Evolutionary conservation across 345 rosid genomes (phyloP), one percentile per base, ranked within the genome.

Genomic region (Nasturtium officinale): DNA sequence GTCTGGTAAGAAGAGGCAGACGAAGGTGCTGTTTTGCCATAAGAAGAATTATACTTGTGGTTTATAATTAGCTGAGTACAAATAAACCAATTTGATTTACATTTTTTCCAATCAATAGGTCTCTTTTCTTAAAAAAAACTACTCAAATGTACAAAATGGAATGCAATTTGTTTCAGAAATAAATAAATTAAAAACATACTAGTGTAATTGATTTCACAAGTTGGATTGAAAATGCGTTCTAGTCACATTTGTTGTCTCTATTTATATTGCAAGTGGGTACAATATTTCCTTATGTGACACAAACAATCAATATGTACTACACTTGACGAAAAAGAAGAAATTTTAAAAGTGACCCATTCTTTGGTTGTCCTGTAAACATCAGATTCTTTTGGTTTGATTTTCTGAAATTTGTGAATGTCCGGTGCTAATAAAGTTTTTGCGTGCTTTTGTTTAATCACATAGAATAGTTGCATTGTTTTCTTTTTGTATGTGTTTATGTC

Each of bases 341-440:
- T 66, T 65, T 65, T 74, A 12, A 74, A 56, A 74, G 72, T 58
- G 66, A 56, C 67, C 46, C 61, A 66, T 58, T 37, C 45, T 65
- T 74, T 66, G 28, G 61, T 62, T 17, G 58, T 66, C 4, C 33
- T 28, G 12, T 65, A 60, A 20, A 73, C 78, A 66, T 74, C 72
- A 56, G 59, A 74, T 74, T 58, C 78, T 74, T 74, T 66, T 74
- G 53, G 53, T 74, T 65, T 57, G 28, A 30, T 47, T 65, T 55
- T 10, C 23, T 57, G 43, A 48, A 45, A 57, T 12, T 12, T 54
- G 26, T 73, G 47, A 53, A 42, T 63, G 46, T 62, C 66, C 46
- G 62, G 6, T 2, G 33, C 17, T 38, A 53, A 21, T 20, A 21
- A 67, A 70, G 28, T 28, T 18, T 38, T 61, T 37, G 40, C 53